These are phyloP conservation scores for Phalaenopsis aphrodite DNA, from an alignment of 106 monocot genomes.

Conservation along the genomic window DNA sequence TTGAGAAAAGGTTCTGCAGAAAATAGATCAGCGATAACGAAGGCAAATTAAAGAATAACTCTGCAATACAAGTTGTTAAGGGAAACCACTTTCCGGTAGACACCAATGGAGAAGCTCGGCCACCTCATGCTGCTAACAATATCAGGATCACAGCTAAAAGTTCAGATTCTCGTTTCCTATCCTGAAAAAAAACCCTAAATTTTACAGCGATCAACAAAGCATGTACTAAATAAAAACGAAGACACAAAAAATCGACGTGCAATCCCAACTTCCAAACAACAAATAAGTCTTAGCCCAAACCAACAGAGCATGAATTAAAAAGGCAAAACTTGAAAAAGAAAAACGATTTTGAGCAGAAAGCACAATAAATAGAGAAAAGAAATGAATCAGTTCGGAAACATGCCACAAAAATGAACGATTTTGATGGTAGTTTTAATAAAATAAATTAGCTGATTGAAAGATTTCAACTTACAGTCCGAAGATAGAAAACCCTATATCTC, in stretches of 20 bases:
- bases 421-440: too few species aligned
- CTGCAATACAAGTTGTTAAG: conserved; percentile 74
- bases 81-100: conserved; percentile 50
- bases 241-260: background rate
- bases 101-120: conserved; percentile 54
- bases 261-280: background rate
- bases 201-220: background rate
- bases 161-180: background rate
- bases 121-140: conserved; percentile 41
- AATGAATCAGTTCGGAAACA: too few species aligned
- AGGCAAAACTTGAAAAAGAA: too few species aligned
- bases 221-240: background rate
- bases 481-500: background rate
- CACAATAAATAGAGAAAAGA: too few species aligned
- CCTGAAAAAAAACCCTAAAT: background rate
- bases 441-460: too few species aligned
- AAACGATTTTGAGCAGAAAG: too few species aligned
- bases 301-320: too few species aligned
- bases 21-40: background rate
- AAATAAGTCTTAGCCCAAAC: background rate
- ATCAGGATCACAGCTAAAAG: background rate
- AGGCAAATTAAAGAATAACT: conserved; percentile 64
- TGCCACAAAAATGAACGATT: too few species aligned
- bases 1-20: too few species aligned
- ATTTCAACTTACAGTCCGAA: background rate